Base-by-base conservation (phyloP, 441 rosid species). In the Flueggea neowawraea region DNA sequence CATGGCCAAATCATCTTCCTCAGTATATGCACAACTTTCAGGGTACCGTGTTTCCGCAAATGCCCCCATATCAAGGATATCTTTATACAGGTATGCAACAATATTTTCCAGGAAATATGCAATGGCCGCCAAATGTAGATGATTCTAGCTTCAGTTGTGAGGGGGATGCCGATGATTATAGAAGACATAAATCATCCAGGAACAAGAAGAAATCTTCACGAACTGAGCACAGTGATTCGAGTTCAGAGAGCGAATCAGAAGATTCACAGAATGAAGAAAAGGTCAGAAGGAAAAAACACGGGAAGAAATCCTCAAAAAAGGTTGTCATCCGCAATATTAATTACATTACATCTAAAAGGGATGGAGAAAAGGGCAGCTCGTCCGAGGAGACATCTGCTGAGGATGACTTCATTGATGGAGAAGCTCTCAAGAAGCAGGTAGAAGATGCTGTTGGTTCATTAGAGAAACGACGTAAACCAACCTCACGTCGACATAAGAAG, bases 291-390 rank as follows among this genome's bases (percentile, higher is more conserved):
- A 90, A 77, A 63, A 85, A 72, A 63, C 83, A 77, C 52, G 91
- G 89, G 56, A 87, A 86, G 69, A 87, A 83, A 63, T 79, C 91
- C 36, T 91, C 99, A 2, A 82, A 90, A 66, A 91, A 81, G 81
- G 96, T 94, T n/a, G 94, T 94, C 36, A 94, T 91, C 57, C 94
- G 94, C 64, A 94, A 94, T 68, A 94, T 94, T 60, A 94, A 94
- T 73, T 94, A 94, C 76, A 89, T 94, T 51, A 84, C 98, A 64
- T 90, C 97, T 3, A 80, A 78, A 74, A 84, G 84, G 63, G 84
- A 89, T 66, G 93, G 85, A 64, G 86, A 80, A 17, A 85, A 63
- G 55, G 83, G 61, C 31, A 76, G 80, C 32, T 54, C 60, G 48
- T 81, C 88, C 0, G 89, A 84, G 57, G 86, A 73, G 52, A 82